These are phyloP conservation scores for Manihot esculenta DNA, from an alignment of 441 rosid species.

Conservation along the genomic window DNA sequence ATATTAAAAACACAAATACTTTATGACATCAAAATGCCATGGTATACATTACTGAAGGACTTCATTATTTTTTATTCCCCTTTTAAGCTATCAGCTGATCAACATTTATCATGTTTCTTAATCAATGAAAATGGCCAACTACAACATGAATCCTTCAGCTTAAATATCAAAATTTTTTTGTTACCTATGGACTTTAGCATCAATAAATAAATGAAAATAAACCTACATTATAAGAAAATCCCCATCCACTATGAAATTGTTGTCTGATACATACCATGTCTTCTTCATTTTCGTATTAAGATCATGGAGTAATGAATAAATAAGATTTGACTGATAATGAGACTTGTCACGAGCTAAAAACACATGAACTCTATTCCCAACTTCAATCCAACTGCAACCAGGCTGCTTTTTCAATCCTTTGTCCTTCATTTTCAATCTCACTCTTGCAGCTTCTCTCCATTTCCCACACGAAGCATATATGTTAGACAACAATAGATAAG, in stretches of 20 bases:
- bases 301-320: slow-evolving; percentile 33
- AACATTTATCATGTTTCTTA: too few species aligned
- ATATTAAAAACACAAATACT: neutral
- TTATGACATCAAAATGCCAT: neutral
- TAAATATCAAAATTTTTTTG: too few species aligned
- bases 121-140: too few species aligned
- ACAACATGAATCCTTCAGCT: too few species aligned
- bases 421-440: slow-evolving; percentile 50
- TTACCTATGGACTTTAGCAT: too few species aligned
- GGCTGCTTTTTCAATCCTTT: slow-evolving; percentile 63
- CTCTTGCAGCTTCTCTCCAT: slow-evolving; percentile 44
- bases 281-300: slow-evolving; percentile 45
- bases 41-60: too few species aligned
- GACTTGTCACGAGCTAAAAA: slow-evolving; percentile 54
- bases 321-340: slow-evolving; percentile 35
- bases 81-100: too few species aligned
- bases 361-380: slow-evolving; percentile 38
- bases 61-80: too few species aligned
- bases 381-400: slow-evolving; percentile 63
- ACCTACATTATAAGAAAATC: too few species aligned
- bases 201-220: too few species aligned
- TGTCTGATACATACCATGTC: slow-evolving; percentile 25
- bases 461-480: slow-evolving; percentile 44
- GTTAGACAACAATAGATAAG: slow-evolving; percentile 50
- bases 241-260: too few species aligned